Evolutionary conservation across 2,329 filamentous ascomycete genomes (phyloP).

Genomic region (Hymenotorrendiella dingleyae): DNA sequence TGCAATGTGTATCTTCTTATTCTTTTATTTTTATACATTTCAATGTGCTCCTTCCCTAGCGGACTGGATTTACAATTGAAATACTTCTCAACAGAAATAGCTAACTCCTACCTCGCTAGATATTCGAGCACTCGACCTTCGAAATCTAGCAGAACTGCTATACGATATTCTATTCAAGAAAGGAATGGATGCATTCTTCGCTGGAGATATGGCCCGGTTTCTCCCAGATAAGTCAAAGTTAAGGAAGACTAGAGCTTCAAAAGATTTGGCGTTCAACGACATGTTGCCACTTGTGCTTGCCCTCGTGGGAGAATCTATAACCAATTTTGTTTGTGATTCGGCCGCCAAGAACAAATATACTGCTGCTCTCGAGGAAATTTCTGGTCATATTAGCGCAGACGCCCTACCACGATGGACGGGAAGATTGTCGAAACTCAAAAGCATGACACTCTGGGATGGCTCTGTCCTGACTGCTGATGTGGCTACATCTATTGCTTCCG

Average conservation of each 20-base stretch:
- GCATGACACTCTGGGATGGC: constrained; percentile 56
- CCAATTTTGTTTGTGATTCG: constrained; percentile 40
- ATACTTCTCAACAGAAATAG: too few relatives aligned
- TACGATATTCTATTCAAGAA: constrained; percentile 34
- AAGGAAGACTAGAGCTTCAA: constrained; percentile 18
- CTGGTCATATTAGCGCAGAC: constrained; percentile 45
- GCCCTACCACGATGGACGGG: constrained; percentile 54
- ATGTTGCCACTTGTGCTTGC: constrained; percentile 34
- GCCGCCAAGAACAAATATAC: constrained; percentile 38
- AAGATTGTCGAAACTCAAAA: constrained; percentile 50
- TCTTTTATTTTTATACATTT: too few relatives aligned
- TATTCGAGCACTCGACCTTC: constrained; percentile 57
- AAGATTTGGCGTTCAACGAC: constrained; percentile 13
- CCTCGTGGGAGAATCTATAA: constrained; percentile 52
- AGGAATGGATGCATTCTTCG: constrained; percentile 35
- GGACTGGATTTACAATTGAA: too few relatives aligned
- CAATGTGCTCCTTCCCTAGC: too few relatives aligned
- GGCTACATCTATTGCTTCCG: constrained; percentile 46
- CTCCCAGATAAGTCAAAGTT: constrained; percentile 18
- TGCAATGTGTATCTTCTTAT: too few relatives aligned
- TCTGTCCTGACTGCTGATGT: constrained; percentile 50
- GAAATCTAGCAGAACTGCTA: constrained; percentile 54
- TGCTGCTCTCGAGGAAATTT: constrained; percentile 51
- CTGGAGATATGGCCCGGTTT: constrained; percentile 32
- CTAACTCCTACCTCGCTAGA: too few relatives aligned